Evolutionary conservation across 495 filamentous ascomycete species (phyloP), one percentile per base, ranked within the genome.

Genomic region (Articulospora tetracladia): DNA sequence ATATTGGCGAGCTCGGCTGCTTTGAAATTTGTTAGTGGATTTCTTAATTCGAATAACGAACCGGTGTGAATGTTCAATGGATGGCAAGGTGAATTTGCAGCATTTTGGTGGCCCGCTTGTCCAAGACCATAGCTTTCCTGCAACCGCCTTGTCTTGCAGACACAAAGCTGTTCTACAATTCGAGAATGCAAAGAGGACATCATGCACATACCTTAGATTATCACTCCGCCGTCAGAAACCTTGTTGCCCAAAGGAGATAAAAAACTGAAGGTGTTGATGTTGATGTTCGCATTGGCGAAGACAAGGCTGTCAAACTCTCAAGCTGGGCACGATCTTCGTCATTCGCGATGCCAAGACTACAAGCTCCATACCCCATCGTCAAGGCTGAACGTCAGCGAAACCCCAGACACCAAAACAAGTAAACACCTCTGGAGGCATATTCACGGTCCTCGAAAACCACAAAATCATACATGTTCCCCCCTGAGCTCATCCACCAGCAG

Each of bases 331-430:
- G 17, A 36, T 30, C 46, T 58, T 58, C 56, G 56, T 58, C 56
- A 58, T 58, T 15, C 3, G 3, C 11, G n/a, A 44, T 58, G 46
- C 56, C 56, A 58, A 50, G 46, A 34, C 53, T 26, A 46, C 36
- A 57, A 44, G 41, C 26, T 53, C 17, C 17, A 17, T 17, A 13
- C 20, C 24, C 17, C 48, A 20, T 30, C 32, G 11, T 52, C 47
- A n/a, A 24, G 36, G 44, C 36, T 46, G 20, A 34, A 15, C 34
- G 39, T 17, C 13, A 12, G 1, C 12, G 8, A 44, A 17, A 44
- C 17, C 4, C 39, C 39, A 15, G 3, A 19, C n/a, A 44, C 3
- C 4, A 7, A 44, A 44, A 44, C 39, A 44, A 44, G 17, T 8
- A 44, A 44, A 7, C 4, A 44, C 17, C 39, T 32, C 30, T 32